Percentiles rank a stretch among this genome's conserved stretches.
phyloP scores from a whole-genome alignment of 73 alveolate genomes.

The Durusdinium trenchii region DNA sequence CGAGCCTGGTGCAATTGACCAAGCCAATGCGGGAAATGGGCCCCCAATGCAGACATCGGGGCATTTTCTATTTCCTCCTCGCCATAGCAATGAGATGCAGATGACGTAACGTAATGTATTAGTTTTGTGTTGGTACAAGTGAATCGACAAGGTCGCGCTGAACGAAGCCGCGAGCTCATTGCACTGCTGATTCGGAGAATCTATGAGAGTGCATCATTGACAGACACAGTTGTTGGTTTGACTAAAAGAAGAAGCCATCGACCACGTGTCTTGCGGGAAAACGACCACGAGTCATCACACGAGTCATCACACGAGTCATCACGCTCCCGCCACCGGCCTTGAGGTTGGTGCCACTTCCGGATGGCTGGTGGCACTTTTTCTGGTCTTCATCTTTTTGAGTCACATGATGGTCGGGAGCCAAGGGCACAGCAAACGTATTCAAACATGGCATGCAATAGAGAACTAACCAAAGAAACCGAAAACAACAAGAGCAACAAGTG shows the following conservation, averaged over 20 bases:
- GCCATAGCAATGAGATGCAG: too few species aligned
- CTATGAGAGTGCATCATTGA: too few species aligned
- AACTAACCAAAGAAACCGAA: background rate
- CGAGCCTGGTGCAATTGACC: too few species aligned
- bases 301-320: background rate
- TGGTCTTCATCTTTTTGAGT: slow-evolving; percentile 79
- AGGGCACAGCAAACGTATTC: background rate
- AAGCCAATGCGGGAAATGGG: too few species aligned
- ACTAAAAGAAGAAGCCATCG: too few species aligned
- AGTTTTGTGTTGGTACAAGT: too few species aligned
- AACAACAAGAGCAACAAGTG: background rate
- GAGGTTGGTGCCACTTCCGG: slow-evolving; percentile 68
- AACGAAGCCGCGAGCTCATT: slow-evolving; percentile 23
- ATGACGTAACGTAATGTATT: too few species aligned
- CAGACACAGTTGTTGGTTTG: background rate
- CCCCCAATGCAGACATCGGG: too few species aligned
- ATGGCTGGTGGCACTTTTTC: slow-evolving; percentile 72
- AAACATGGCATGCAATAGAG: background rate
- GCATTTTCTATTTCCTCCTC: too few species aligned
- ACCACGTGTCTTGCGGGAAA: too few species aligned
- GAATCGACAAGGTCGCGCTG: slow-evolving; percentile 74
- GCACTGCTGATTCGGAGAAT: too few species aligned
- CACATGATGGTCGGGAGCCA: slow-evolving; percentile 69
- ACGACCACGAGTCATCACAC: too few species aligned
- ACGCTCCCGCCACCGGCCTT: background rate